phyloP scores from a whole-genome alignment of 2,329 filamentous ascomycete species.

The Fusarium humuli region DNA sequence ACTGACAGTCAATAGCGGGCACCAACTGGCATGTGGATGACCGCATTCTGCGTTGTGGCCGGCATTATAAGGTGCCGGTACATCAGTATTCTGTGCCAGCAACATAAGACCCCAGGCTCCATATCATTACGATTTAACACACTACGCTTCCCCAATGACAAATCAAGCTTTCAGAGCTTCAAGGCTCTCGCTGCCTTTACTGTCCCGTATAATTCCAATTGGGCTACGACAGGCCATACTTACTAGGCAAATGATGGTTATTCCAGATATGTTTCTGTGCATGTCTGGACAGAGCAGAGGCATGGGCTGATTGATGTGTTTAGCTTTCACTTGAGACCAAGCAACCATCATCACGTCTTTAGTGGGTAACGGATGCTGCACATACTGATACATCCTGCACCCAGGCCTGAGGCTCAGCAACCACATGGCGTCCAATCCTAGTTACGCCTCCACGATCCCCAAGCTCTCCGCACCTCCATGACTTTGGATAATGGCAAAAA shows the following conservation, averaged over 20 bases:
- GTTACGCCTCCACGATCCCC: constrained; percentile 23
- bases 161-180: background rate
- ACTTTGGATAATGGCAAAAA: constrained; percentile 28
- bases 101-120: background rate
- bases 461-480: constrained; percentile 36
- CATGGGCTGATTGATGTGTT: background rate
- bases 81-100: background rate
- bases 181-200: background rate
- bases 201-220: background rate
- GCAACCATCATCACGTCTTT: background rate
- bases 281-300: background rate
- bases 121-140: background rate
- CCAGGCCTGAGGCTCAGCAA: constrained; percentile 11
- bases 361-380: background rate
- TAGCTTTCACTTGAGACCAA: background rate
- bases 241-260: background rate
- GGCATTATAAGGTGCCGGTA: constrained; percentile 12
- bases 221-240: background rate
- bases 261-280: background rate
- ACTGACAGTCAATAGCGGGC: constrained; percentile 24
- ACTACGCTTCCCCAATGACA: background rate
- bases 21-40: constrained; percentile 42
- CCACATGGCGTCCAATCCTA: constrained; percentile 20
- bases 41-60: constrained; percentile 30
- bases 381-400: background rate